A percentile compares a stretch with the other conserved stretches of the same genome.
phyloP scores from a whole-genome alignment of 331 rosid genomes.

The Cucumis variabilis region DNA sequence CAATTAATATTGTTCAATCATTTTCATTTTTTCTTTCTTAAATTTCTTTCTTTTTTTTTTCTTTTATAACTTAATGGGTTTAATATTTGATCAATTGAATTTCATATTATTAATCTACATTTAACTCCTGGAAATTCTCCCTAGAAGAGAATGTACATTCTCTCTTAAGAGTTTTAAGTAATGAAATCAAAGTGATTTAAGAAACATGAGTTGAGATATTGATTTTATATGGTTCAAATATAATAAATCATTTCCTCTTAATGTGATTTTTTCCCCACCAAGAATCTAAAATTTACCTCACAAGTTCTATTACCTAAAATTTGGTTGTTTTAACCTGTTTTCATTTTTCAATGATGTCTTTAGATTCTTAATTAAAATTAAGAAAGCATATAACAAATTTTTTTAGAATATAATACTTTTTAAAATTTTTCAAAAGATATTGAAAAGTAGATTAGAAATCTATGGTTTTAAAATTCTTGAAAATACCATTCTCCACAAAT shows the following conservation, averaged over 20 bases:
- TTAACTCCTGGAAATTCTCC: neutral
- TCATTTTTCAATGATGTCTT: neutral
- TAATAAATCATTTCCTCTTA: no score
- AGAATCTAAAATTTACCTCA: neutral
- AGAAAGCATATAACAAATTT: neutral
- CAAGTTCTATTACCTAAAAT: neutral
- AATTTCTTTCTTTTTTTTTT: no score
- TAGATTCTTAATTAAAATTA: neutral
- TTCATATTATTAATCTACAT: no score
- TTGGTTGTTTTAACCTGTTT: neutral
- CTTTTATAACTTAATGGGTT: neutral
- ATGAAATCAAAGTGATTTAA: neutral
- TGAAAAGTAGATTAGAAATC: no score
- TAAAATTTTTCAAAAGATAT: no score
- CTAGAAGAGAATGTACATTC: neutral
- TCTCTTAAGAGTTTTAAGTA: neutral
- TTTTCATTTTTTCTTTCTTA: neutral
- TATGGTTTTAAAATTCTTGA: no score
- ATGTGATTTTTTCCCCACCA: neutral
- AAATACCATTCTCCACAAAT: no score
- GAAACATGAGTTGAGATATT: neutral
- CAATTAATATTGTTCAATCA: neutral
- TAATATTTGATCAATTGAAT: neutral
- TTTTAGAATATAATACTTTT: no score
- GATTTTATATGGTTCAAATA: no score